Conservation (phyloP, 2,329 filamentous ascomycete genomes). For the Aschersonia sp. region DNA sequence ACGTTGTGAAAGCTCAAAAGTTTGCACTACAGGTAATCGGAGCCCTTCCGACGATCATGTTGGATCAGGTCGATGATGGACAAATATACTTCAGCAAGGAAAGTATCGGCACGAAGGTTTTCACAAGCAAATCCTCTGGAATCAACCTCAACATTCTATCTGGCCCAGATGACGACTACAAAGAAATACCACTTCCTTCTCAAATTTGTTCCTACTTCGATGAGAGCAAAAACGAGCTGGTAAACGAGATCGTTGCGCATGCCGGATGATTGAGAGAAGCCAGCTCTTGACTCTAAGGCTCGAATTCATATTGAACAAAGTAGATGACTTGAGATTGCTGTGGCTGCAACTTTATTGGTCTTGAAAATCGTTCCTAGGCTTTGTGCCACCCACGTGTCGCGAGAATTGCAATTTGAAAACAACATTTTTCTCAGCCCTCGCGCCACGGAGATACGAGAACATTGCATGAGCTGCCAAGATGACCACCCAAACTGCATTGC, state of each 20-base stretch:
- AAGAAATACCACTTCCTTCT: constrained; percentile 74
- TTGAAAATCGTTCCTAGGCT: no score
- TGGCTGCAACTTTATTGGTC: no score
- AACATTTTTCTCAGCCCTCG: no score
- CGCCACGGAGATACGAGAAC: no score
- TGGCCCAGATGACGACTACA: constrained; percentile 63
- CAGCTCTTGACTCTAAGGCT: no score
- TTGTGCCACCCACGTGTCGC: no score
- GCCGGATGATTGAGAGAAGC: constrained; percentile 42
- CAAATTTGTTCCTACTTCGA: constrained; percentile 73
- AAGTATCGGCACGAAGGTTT: constrained; percentile 65
- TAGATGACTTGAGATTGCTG: not conserved
- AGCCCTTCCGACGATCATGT: constrained; percentile 68
- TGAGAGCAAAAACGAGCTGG: constrained; percentile 54
- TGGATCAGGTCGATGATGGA: constrained; percentile 88
- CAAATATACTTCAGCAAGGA: constrained; percentile 75
- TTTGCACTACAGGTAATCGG: constrained; percentile 90
- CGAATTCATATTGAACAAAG: not conserved
- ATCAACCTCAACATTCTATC: constrained; percentile 77
- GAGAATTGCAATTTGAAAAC: no score
- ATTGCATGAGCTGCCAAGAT: no score
- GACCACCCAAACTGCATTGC: no score
- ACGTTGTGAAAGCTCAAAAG: constrained; percentile 89
- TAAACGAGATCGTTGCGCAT: constrained; percentile 93
- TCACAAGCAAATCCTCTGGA: constrained; percentile 74